Evolutionary conservation across 129 eudicot genomes (phyloP).

Genomic region (Helianthus tuberosus): DNA sequence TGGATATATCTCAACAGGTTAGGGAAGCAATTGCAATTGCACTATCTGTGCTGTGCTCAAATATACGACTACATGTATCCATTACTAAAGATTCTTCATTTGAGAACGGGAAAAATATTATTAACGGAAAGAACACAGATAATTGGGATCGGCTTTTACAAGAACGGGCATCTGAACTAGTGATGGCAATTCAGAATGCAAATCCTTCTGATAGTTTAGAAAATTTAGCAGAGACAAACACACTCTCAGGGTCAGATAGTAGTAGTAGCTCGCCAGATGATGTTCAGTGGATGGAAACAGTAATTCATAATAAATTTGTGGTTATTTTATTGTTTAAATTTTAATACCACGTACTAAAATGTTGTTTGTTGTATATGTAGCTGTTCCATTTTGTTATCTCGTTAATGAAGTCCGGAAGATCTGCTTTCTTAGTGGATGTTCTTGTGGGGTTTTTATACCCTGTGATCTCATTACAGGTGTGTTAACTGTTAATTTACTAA

Average conservation of each 20-base stretch:
- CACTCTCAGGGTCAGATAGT: constrained; percentile 51
- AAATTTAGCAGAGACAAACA: constrained; percentile 37
- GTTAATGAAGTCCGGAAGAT: constrained; percentile 90
- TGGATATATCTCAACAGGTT: constrained; percentile 56
- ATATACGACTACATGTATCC: constrained; percentile 68
- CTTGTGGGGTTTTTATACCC: constrained; percentile 92
- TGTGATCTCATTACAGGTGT: constrained; percentile 90
- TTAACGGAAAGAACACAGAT: constrained; percentile 29
- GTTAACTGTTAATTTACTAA: background rate
- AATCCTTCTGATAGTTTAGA: constrained; percentile 65
- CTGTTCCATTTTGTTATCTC: constrained; percentile 83
- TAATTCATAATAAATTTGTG: constrained; percentile 26
- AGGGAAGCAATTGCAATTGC: constrained; percentile 92
- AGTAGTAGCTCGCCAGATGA: constrained; percentile 72
- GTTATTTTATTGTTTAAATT: constrained; percentile 8
- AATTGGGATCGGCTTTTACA: constrained; percentile 65
- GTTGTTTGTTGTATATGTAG: constrained; percentile 44
- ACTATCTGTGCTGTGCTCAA: constrained; percentile 92
- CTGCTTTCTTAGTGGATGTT: constrained; percentile 75
- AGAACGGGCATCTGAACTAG: constrained; percentile 74
- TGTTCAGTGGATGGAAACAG: constrained; percentile 98
- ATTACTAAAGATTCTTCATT: constrained; percentile 27
- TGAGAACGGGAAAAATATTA: constrained; percentile 30
- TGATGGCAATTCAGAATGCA: constrained; percentile 58
- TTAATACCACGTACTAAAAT: background rate